Conservation (phyloP, 1,284 basidiomycete genomes). For the Puccinia novopanici region DNA sequence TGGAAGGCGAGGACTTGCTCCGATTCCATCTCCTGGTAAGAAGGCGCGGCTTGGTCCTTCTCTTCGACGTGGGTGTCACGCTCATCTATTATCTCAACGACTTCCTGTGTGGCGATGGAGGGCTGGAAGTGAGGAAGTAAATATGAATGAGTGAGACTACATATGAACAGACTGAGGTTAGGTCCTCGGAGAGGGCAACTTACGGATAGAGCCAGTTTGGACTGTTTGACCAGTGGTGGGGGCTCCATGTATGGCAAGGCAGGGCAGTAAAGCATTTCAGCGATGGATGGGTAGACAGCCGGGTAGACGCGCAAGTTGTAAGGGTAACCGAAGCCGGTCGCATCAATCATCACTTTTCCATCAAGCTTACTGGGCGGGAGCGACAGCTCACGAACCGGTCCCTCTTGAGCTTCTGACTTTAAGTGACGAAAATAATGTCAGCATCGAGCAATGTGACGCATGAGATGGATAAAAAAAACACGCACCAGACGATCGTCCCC, state of each 20-base stretch:
- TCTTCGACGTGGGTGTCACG: neutral
- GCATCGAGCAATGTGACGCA: neutral
- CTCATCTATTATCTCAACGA: slow-evolving; percentile 2
- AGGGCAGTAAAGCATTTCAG: slow-evolving; percentile 23
- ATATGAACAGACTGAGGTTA: neutral
- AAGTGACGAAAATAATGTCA: neutral
- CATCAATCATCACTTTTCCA: neutral
- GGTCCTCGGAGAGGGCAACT: neutral
- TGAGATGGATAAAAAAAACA: neutral
- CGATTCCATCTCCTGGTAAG: neutral
- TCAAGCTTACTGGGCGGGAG: neutral
- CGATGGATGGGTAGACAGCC: slow-evolving; percentile 34
- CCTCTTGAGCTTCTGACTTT: neutral
- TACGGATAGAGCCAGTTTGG: too few species aligned
- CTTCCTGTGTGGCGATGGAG: neutral
- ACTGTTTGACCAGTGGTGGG: neutral
- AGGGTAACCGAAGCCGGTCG: slow-evolving; percentile 31
- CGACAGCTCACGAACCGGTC: neutral
- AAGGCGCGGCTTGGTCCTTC: neutral
- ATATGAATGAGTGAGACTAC: too few species aligned
- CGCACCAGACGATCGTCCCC: neutral
- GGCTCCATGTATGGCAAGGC: neutral
- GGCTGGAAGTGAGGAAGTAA: neutral
- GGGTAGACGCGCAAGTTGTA: slow-evolving; percentile 36
- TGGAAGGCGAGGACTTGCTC: neutral